A percentile compares a stretch with the other conserved stretches of the same genome.
phyloP scores from a whole-genome alignment of 176 grass and related monocot genomes.

The Bothriochloa decipiens region DNA sequence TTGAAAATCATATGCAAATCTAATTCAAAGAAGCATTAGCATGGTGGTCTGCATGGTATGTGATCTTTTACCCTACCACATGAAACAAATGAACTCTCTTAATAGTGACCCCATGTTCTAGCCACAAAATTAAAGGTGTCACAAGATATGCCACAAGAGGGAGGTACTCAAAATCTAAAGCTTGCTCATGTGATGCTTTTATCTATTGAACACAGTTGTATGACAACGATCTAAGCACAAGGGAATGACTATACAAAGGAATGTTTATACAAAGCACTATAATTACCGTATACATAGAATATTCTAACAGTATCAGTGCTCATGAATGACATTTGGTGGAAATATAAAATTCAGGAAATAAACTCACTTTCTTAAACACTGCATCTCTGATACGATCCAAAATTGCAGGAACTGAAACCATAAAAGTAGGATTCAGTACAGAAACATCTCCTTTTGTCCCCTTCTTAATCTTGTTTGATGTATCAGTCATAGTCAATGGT shows the following conservation, averaged over 20 bases:
- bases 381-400: slow-evolving; percentile 82
- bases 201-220: background rate
- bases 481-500: slow-evolving; percentile 83
- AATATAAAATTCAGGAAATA: slow-evolving; percentile 19
- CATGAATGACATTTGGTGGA: background rate
- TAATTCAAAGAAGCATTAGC: background rate
- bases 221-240: background rate
- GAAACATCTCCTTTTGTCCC: slow-evolving; percentile 93
- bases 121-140: background rate
- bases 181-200: background rate
- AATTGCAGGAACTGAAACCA: slow-evolving; percentile 89
- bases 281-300: background rate
- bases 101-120: background rate
- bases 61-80: background rate
- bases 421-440: slow-evolving; percentile 71
- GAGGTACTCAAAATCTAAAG: background rate
- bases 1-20: background rate
- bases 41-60: no score
- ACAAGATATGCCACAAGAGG: background rate
- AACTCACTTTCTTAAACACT: slow-evolving; percentile 78
- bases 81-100: background rate
- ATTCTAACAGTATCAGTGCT: background rate
- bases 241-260: background rate
- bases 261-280: background rate
- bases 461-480: slow-evolving; percentile 93